Base-by-base conservation (phyloP, 805 yeast genomes). In the Ascoidea rubescens region DNA sequence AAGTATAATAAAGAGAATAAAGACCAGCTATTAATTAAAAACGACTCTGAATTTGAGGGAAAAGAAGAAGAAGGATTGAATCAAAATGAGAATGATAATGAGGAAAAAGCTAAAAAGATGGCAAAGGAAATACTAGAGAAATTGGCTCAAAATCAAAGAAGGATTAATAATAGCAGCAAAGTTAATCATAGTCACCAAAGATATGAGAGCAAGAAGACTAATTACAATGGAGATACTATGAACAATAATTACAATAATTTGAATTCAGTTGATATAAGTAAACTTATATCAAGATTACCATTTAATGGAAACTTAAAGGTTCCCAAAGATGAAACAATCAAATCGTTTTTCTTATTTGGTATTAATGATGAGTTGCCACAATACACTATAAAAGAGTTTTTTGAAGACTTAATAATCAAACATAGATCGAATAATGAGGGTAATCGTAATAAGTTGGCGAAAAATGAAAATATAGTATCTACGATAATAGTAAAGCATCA, bases 311-410 rank as follows among this genome's bases (percentile, higher is more conserved):
- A 74, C n/a, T 61, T 82, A 7, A 54, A 55, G 0, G 70, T 55
- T 2, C 77, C 82, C 0, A 65, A 66, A 42, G 73, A 74, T 51
- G 54, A 60, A 4, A 58, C 64, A 0, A 60, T 77, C n/a, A 73
- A 71, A 51, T 74, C 89, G 0, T 75, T 88, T 51, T 88, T 89
- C 62, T 61, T 89, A 17, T 86, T 82, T 65, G 96, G 96, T 1
- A 70, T 87, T 17, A 81, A 76, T 54, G 77, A 78, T 4, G 79
- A 79, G 14, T 61, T 83, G 5, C 83, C 95, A 0, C 87, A 82
- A 58, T 81, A 80, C 64, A 67, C 68, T 51, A 68, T 88, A 14
- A 62, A 77, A 16, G 78, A 78, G 5, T 71, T 64, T 55, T 79
- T 83, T 52, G 68, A 68, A 44, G 61, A 67, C 31, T 62, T 62